These are phyloP conservation scores for Hericium coralloides DNA, from an alignment of 768 basidiomycete species.

Conservation along the genomic window DNA sequence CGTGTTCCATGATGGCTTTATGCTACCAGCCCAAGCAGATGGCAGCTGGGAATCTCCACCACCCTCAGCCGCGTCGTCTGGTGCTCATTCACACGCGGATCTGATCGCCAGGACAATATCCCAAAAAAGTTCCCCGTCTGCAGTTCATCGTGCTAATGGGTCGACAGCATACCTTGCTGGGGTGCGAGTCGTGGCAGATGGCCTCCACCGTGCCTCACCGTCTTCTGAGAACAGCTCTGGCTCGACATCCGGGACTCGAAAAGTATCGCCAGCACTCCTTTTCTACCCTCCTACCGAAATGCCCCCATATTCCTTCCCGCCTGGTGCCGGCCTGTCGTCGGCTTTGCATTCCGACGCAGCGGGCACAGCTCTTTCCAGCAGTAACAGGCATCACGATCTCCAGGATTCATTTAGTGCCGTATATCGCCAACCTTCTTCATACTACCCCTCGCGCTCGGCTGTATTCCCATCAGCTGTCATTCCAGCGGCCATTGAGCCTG, in stretches of 20 bases:
- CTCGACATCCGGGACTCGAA: background rate
- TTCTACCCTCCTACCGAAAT: background rate
- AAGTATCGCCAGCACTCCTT: background rate
- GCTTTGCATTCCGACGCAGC: background rate
- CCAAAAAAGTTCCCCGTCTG: slow-evolving; percentile 7
- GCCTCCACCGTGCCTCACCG: background rate
- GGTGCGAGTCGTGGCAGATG: too few species aligned
- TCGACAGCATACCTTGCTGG: too few species aligned
- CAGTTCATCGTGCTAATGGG: too few species aligned
- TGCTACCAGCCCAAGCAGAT: slow-evolving; percentile 10
- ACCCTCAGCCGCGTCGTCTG: slow-evolving; percentile 10
- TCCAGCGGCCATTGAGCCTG: too few species aligned
- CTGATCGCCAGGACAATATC: slow-evolving; percentile 1
- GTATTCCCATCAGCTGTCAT: too few species aligned
- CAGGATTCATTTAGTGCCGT: too few species aligned
- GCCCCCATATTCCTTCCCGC: background rate
- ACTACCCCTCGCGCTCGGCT: too few species aligned
- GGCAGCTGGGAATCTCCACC: slow-evolving; percentile 14
- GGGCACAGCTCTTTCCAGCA: background rate
- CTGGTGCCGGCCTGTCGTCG: background rate
- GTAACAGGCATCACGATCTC: too few species aligned
- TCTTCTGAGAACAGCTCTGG: background rate
- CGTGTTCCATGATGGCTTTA: slow-evolving; percentile 4
- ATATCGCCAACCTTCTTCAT: too few species aligned
- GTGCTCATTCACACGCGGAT: slow-evolving; percentile 10